Conservation (phyloP, 495 filamentous ascomycete genomes). For the Astrothelium subdiscretum region DNA sequence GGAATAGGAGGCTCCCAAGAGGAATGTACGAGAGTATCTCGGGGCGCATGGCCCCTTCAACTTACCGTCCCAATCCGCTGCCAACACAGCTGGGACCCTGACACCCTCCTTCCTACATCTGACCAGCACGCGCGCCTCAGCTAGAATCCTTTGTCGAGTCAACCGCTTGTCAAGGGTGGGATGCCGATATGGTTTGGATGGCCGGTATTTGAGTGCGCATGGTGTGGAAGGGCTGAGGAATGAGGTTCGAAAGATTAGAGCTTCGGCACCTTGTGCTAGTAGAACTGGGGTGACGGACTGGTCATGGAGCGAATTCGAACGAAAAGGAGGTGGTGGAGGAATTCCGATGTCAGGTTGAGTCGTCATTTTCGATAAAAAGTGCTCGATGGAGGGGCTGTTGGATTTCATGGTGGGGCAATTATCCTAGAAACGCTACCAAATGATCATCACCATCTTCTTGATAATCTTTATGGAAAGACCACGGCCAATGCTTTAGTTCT, state of each 20-base stretch:
- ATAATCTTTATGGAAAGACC: too few relatives aligned
- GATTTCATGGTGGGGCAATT: background rate
- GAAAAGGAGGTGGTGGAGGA: constrained; percentile 54
- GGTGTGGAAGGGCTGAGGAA: constrained; percentile 59
- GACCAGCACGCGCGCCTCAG: constrained; percentile 75
- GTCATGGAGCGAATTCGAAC: constrained; percentile 39
- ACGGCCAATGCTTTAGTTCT: too few relatives aligned
- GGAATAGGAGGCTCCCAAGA: background rate
- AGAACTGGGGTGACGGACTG: constrained; percentile 26
- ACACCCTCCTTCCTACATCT: constrained; percentile 67
- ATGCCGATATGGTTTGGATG: constrained; percentile 85
- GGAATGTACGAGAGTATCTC: background rate
- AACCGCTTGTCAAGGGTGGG: constrained; percentile 79
- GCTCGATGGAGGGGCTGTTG: background rate
- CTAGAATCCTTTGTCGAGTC: constrained; percentile 71
- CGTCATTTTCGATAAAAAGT: background rate
- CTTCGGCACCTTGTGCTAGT: constrained; percentile 89
- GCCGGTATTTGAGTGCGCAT: constrained; percentile 85
- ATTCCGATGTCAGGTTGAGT: background rate
- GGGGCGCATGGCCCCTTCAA: constrained; percentile 1
- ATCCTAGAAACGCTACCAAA: background rate
- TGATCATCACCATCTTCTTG: too few relatives aligned
- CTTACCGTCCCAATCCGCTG: constrained; percentile 49
- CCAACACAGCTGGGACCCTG: constrained; percentile 63
- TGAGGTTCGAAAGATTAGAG: constrained; percentile 76